Evolutionary conservation across 768 basidiomycete genomes (phyloP), one percentile per base, ranked within the genome.

Genomic region (Suillus discolor): DNA sequence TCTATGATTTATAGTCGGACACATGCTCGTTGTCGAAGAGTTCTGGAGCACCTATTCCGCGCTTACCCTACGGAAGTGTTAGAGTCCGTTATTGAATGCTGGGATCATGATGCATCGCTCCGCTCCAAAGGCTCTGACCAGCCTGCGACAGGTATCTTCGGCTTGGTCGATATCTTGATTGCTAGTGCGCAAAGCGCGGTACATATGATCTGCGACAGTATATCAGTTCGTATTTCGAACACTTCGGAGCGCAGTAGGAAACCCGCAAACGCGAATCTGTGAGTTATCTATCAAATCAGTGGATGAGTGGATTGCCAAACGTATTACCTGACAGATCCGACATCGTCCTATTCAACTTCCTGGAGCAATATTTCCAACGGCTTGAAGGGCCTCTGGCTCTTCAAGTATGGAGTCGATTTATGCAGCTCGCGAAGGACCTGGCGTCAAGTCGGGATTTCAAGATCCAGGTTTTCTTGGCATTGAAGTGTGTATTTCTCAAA

Each of bases 381-480:
- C 77, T 99, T 49, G 97, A 99, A 75, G 94, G 94, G 0, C 94
- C 97, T 0, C 80, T 97, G 42, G 96, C 94, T 4, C 83, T 96
- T 13, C 97, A 99, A 78, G 92, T 98, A 23, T 99, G 97, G 97
- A 77, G 80, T 51, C 85, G 93, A 23, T 90, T 89, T 71, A 80
- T 93, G 67, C 86, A 89, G 59, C 80, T 98, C 51, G 86, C 89
- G 8, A 93, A 91, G 72, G 96, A 98, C 28, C 75, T 97, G 25
- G 77, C 86, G n/a, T 83, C 81, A 45, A 85, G 81, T 60, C 84
- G 88, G 36, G 89, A 90, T 38, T 91, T 90, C 77, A 91, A 90
- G 68, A 68, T 83, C 0, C 89, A 92, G 65, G 82, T 88, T 15
- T 94, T 91, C 76, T 83, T 89, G 15, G 82, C 88, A 13, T 79